Evolutionary conservation across 1,284 basidiomycete genomes (phyloP), one percentile per base, ranked within the genome.

Genomic region (Ustilago shanxiensis): DNA sequence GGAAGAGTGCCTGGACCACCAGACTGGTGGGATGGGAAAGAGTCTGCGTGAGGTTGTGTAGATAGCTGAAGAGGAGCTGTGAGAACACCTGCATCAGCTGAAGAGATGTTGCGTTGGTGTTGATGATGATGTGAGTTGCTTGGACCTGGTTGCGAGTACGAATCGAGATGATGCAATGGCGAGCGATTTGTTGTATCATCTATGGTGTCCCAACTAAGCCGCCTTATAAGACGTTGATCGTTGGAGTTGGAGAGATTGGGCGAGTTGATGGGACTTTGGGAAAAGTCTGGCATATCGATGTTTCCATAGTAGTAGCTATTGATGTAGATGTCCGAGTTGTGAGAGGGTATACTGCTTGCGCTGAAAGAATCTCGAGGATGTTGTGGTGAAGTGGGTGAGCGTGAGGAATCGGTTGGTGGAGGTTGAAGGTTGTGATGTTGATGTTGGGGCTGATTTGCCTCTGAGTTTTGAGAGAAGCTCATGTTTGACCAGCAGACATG

Each of bases 301-400:
- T 79, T 79, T 50, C 77, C 77, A 55, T 79, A 79, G 56, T 79
- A 79, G 55, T 79, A 79, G 66, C 66, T 70, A 62, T 73, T 77
- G 66, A 79, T 77, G 67, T 73, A 79, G 51, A 68, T 68, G 28
- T 70, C 68, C 33, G 77, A 79, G 29, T 66, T 67, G 56, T 70
- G 70, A 33, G 60, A 63, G 29, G 77, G 77, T 54, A 79, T 72
- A 45, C 76, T 78, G 68, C 64, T 67, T 41, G 64, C 64, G 55
- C 71, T 68, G 56, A 60, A 41, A 13, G 66, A 70, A 28, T 73
- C 66, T n/a, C 71, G 45, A 22, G 54, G 20, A 1, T 67, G 53
- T 31, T 67, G 53, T 31, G 69, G 62, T 5, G 62, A 69, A 7
- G 66, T 66, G 8, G 74, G 66, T 2, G 66, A 60, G 26, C 53